These are phyloP conservation scores for Populus trichocarpa DNA, from an alignment of 441 rosid species.

Conservation along the genomic window DNA sequence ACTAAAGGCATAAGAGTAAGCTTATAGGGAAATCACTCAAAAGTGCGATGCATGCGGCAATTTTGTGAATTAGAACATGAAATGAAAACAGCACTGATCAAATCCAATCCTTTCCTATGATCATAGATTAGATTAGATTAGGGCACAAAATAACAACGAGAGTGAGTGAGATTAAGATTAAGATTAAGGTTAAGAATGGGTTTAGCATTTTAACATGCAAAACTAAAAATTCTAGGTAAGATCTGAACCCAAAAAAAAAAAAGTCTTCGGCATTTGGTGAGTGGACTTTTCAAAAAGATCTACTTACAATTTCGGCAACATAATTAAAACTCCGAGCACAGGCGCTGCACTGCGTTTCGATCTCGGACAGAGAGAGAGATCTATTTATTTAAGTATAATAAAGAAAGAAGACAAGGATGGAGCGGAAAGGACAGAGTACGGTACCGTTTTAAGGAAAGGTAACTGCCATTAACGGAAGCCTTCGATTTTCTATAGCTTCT, in stretches of 20 bases:
- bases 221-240: neutral
- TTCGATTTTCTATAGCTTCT: neutral
- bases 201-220: neutral
- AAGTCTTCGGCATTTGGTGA: neutral
- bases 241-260: neutral
- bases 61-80: neutral
- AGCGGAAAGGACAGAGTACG: neutral
- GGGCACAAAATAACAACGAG: neutral
- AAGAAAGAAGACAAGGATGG: neutral
- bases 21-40: neutral
- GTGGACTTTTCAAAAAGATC: neutral
- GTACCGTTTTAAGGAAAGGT: neutral
- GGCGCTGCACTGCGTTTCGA: neutral
- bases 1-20: neutral
- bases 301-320: neutral
- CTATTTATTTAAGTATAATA: neutral
- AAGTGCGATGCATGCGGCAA: neutral
- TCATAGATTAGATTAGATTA: neutral
- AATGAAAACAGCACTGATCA: neutral
- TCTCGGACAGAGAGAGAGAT: neutral
- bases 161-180: neutral
- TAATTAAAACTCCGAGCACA: neutral
- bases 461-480: neutral
- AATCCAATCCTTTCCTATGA: neutral
- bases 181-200: neutral